Base-by-base conservation (phyloP, 2,329 filamentous ascomycete genomes). In the Teratosphaeria nubilosa region DNA sequence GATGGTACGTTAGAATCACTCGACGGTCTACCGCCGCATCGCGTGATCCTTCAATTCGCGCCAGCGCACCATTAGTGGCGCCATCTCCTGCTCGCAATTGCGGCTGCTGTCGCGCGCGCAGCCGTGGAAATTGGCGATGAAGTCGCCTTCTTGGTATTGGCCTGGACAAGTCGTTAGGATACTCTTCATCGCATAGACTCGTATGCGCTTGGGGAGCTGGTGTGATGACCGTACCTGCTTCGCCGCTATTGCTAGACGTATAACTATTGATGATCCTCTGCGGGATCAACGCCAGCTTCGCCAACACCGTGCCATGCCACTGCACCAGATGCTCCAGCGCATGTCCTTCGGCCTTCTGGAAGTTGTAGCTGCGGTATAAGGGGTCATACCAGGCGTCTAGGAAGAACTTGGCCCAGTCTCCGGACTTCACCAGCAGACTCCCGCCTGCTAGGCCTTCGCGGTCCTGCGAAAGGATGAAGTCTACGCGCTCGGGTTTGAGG, bases 341-440 rank as follows among this genome's bases (percentile, higher is more conserved):
- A 77, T 99, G 92, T 25, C 81, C 83, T 74, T 99, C 94, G 0
- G 90, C 91, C 72, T 95, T 96, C 69, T 95, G 90, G 69, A 99
- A 99, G 70, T 96, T 95, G 76, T 99, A 99, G 65, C 81, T 88
- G 63, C 92, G 82, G 75, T 95, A 99, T 51, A 97, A 77, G 53
- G 94, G 94, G 71, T 97, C 91, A 69, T 94, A 95, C 94, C 94
- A 99, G 0, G 89, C 87, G 71, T 99, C 94, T 20, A 97, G 75
- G 69, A 99, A 90, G 77, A 88, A 99, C 69, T 87, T 88, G 51
- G 89, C 88, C 90, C 92, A 99, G 57, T 94, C 90, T 24, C 91
- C 90, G 60, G 87, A 89, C 62, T 85, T 81, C 13, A 99, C 71
- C 14, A 97, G 77, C 62, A 96, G 87, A 73, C 90, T 96, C 11